Percentiles rank a stretch among this genome's conserved stretches.
phyloP scores from a whole-genome alignment of 2,329 filamentous ascomycete genomes.

The Nannizziopsis barbatae region DNA sequence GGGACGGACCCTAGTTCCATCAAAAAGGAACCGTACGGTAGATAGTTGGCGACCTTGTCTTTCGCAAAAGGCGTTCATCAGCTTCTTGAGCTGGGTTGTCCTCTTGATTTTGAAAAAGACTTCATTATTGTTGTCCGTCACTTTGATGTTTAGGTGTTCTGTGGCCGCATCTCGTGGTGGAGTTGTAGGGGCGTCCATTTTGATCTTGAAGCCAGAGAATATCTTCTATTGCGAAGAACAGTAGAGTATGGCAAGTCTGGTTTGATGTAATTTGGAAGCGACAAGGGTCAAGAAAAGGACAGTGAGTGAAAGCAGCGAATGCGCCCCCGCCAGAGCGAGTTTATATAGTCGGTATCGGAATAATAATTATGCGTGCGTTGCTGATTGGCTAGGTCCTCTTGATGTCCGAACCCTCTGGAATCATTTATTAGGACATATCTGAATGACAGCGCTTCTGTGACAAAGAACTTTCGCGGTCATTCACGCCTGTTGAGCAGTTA shows the following conservation, averaged over 20 bases:
- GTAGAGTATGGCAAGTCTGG: background rate
- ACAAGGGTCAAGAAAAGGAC: background rate
- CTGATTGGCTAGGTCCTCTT: background rate
- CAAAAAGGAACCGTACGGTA: slow-evolving; percentile 89
- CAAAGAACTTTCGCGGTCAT: background rate
- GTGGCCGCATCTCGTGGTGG: slow-evolving; percentile 22
- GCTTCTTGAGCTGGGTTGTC: slow-evolving; percentile 86
- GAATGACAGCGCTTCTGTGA: background rate
- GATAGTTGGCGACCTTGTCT: slow-evolving; percentile 77
- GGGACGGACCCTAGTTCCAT: slow-evolving; percentile 82
- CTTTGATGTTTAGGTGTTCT: slow-evolving; percentile 97
- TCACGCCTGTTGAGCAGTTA: background rate
- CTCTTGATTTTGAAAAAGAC: slow-evolving; percentile 99
- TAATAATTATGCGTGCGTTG: slow-evolving; percentile 5
- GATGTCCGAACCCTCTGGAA: background rate
- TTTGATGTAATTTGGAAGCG: background rate
- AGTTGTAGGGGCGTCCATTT: slow-evolving; percentile 6
- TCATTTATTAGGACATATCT: background rate
- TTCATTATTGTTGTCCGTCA: slow-evolving; percentile 98
- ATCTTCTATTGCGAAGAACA: background rate
- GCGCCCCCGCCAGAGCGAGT: slow-evolving; percentile 1
- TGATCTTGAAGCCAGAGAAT: slow-evolving; percentile 14
- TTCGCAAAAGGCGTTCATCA: slow-evolving; percentile 97
- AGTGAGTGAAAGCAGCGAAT: background rate
- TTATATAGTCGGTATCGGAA: slow-evolving; percentile 7